Conservation (phyloP, 805 yeast genomes). For the Starmerella lactis-condensi region DNA sequence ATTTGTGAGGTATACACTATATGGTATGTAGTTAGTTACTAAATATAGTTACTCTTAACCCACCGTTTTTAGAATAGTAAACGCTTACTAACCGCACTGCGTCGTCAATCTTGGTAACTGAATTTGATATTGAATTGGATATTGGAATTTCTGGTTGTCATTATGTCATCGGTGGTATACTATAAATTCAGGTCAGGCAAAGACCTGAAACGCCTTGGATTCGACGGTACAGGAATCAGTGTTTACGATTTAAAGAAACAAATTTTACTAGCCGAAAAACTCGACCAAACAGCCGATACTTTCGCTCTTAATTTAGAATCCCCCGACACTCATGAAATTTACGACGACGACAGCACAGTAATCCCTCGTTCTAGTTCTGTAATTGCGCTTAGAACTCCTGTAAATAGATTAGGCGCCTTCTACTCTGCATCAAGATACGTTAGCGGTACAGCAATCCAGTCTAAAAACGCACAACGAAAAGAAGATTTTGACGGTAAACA, state of each 20-base stretch:
- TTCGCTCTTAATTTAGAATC: conserved; percentile 59
- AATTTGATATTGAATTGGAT: too few species aligned
- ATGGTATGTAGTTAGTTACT: too few species aligned
- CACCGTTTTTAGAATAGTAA: too few species aligned
- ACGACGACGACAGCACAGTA: conserved; percentile 76
- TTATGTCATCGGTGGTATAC: conserved; percentile 74
- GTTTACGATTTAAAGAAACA: conserved; percentile 89
- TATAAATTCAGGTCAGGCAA: conserved; percentile 74
- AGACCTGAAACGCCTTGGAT: conserved; percentile 55
- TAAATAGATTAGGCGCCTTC: conserved; percentile 28
- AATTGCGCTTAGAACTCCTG: conserved; percentile 62
- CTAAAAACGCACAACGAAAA: conserved; percentile 23
- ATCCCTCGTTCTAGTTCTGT: conserved; percentile 77
- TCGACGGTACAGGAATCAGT: conserved; percentile 93
- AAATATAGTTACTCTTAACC: too few species aligned
- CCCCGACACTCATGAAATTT: conserved; percentile 55
- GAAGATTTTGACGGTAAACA: conserved; percentile 14
- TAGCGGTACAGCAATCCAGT: conserved; percentile 25
- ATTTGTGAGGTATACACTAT: too few species aligned
- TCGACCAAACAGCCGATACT: conserved; percentile 60
- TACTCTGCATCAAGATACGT: conserved; percentile 44
- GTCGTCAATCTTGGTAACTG: too few species aligned
- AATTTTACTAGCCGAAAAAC: conserved; percentile 58
- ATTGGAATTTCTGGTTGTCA: too few species aligned
- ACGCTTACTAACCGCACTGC: too few species aligned